Base-by-base conservation (phyloP, 768 basidiomycete species). In the Pleurotus ostreatus region DNA sequence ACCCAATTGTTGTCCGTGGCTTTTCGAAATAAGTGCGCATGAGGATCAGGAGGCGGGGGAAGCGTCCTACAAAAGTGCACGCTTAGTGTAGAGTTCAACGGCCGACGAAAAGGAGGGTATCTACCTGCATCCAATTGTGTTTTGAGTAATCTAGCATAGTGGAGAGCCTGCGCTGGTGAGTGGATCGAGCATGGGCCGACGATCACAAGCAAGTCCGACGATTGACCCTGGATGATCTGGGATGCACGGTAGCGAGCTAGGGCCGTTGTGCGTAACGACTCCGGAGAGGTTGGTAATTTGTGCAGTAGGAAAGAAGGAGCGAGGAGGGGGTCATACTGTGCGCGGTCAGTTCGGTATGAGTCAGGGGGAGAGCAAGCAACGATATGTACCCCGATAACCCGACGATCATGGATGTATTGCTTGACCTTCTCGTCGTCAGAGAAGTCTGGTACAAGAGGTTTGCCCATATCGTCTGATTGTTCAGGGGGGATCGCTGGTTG, bases 11-110 rank as follows among this genome's bases (percentile, higher is more conserved):
- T 5, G 96, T 98, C 26, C 96, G 81, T 1, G 88, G 88, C 65
- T 98, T 98, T 65, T 98, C 96, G 66, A 98, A 99, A 78, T 99
- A 98, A 62, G 98, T 94, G 23, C 94, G 88, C 96, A 98, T 98
- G 62, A 98, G 78, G 65, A 99, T 97, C 70, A 89, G 81, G 30
- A 99, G 79, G 62, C 98, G 39, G 5, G 51, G 51, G 18, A 37
- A 53, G 20, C 51, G 37, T 8, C 25, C 39, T n/a, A 15, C 15
- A 15, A 15, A 7, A 25, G 4, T 20, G 23, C 23, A 18, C 5
- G 46, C 16, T 47, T 22, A 16, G 37, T 23, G 23, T 30, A 49
- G 20, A 22, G 13, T 26, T 12, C 20, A n/a, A 49, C 15, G 30
- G n/a, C 7, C 11, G 26, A 7, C 37, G 26, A n/a, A n/a, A n/a